phyloP scores from a whole-genome alignment of 2,329 filamentous ascomycete genomes.

The Phialocephala subalpina region DNA sequence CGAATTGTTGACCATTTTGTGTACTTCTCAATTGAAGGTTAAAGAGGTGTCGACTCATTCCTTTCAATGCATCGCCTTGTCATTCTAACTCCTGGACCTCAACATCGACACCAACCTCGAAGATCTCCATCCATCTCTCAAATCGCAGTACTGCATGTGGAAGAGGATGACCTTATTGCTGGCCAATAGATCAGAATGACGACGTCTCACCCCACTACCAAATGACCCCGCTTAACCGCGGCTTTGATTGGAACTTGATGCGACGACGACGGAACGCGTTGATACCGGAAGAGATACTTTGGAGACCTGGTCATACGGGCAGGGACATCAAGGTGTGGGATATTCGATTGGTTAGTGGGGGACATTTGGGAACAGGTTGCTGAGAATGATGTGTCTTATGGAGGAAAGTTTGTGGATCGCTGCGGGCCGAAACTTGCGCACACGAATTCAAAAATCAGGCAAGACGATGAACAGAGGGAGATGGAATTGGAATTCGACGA shows the following conservation, averaged over 20 bases:
- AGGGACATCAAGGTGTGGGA: conserved; percentile 1
- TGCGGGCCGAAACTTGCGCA: neutral
- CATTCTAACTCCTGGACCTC: too few species aligned
- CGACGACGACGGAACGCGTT: conserved; percentile 16
- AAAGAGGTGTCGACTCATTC: too few species aligned
- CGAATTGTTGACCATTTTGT: neutral
- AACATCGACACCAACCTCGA: neutral
- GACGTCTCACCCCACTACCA: conserved; percentile 24
- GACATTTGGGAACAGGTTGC: neutral
- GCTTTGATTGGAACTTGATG: conserved; percentile 8
- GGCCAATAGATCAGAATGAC: conserved; percentile 11
- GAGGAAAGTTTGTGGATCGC: neutral
- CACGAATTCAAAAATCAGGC: neutral
- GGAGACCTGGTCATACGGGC: neutral
- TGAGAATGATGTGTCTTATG: neutral
- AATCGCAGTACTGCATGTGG: neutral
- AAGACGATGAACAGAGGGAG: neutral
- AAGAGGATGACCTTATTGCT: conserved; percentile 2
- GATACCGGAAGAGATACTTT: conserved; percentile 17
- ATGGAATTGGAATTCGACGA: neutral
- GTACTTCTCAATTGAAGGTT: too few species aligned
- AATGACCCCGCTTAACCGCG: conserved; percentile 23
- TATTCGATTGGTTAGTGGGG: neutral
- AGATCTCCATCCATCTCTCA: neutral
- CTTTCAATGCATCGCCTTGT: too few species aligned